Base-by-base conservation (phyloP, 1,284 basidiomycete genomes). In the Tylopilus orsonianus region DNA sequence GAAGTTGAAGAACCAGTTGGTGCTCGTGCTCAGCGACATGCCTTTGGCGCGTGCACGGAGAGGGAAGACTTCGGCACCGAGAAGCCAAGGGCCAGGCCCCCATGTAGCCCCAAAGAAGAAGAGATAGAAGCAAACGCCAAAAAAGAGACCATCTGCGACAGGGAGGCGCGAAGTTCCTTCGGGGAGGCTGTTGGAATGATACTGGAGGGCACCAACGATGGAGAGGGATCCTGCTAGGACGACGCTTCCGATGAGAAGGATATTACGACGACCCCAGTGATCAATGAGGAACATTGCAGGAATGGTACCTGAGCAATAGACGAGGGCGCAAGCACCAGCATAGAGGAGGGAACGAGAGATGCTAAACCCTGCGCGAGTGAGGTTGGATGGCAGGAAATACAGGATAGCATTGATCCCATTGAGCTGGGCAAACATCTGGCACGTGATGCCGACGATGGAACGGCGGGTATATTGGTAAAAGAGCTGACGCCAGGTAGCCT, bases 41-140 rank as follows among this genome's bases (percentile, higher is more conserved):
- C 84, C 83, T 56, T 83, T 83, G 26, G 83, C 77, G 53, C 84
- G 77, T 26, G 83, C 80, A 20, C 81, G 80, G 49, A 84, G 71
- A 16, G 85, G 83, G 70, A 85, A 87, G 52, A 87, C 78, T 57
- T 83, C 80, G 2, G 78, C 76, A 14, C 75, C 73, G 16, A 81
- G 67, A 8, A 81, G 66, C 78, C 82, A 87, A 3, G 81, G 80
- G 34, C 73, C 74, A 1, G 85, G 85, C 27, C 85, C 85, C 80
- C 83, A 84, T 58, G 76, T 76, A 18, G 75, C 75, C 8, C 75
- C 77, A 44, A 72, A 79, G 55, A 74, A 66, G 58, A 78, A 72
- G 33, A 75, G 63, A 50, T 73, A 75, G 38, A 71, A 46, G 52
- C 73, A 71, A 43, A 73, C 67, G 30, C 69, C 74, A 53, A 65